Evolutionary conservation across 768 basidiomycete species (phyloP).

Genomic region (Filobasidium floriforme): DNA sequence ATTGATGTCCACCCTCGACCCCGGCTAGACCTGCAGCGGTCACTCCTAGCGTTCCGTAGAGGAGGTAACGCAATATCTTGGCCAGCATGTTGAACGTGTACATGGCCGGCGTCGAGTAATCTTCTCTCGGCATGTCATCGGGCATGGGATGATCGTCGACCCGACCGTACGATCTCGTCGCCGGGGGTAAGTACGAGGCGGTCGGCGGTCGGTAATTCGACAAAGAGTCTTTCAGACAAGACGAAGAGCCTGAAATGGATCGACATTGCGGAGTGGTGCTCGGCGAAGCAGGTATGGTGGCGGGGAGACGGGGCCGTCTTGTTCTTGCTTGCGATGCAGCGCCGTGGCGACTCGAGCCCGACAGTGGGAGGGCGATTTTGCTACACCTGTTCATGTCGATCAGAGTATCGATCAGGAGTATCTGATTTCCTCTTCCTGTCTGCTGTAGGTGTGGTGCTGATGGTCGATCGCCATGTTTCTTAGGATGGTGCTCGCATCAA

Average conservation of each 20-base stretch:
- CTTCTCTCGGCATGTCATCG: conserved; percentile 33
- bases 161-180: neutral
- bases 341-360: no score
- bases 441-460: no score
- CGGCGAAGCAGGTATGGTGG: no score
- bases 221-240: neutral
- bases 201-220: conserved; percentile 13
- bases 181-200: conserved; percentile 2
- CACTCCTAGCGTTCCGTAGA: conserved; percentile 29
- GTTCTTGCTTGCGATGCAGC: no score
- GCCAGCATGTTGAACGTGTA: conserved; percentile 36
- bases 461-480: no score
- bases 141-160: conserved; percentile 26
- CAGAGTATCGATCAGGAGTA: no score
- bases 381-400: no score
- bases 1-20: conserved; percentile 25
- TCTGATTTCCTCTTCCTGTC: no score
- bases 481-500: no score
- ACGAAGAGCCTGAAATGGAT: neutral
- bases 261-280: no score
- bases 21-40: conserved; percentile 14
- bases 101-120: conserved; percentile 37
- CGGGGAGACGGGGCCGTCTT: neutral
- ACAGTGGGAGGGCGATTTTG: no score
- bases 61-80: conserved; percentile 30